A percentile compares a stretch with the other conserved stretches of the same genome.
These are phyloP conservation scores for Cercospora sp. DNA, from an alignment of 2,329 filamentous ascomycete species.

Conservation along the genomic window DNA sequence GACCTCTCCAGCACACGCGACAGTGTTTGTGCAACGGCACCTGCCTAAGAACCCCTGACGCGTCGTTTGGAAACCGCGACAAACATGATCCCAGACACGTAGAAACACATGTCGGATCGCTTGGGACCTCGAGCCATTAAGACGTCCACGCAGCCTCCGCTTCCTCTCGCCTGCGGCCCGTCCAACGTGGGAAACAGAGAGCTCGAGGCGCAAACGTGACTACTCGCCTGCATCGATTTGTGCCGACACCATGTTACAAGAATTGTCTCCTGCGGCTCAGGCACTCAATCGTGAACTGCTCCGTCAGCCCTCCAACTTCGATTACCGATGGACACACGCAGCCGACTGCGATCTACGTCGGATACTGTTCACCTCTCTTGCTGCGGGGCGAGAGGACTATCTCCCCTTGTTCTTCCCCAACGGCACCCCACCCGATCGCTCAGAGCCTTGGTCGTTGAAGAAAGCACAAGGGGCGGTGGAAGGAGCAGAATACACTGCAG, in stretches of 20 bases:
- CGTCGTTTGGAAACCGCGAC: background rate
- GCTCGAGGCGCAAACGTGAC: background rate
- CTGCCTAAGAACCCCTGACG: background rate
- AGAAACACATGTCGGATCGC: background rate
- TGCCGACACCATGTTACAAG: conserved; percentile 3
- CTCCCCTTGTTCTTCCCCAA: conserved; percentile 79
- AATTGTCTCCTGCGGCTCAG: conserved; percentile 59
- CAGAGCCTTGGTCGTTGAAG: conserved; percentile 66
- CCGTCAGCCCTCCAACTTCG: conserved; percentile 70
- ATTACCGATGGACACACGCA: conserved; percentile 71
- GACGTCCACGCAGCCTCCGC: background rate
- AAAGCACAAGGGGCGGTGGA: conserved; percentile 90
- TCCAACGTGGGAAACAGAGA: background rate
- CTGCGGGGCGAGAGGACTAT: conserved; percentile 71
- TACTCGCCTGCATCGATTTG: background rate
- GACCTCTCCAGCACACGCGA: background rate
- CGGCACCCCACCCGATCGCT: conserved; percentile 47
- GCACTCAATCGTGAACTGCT: conserved; percentile 81
- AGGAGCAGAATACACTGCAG: conserved; percentile 90
- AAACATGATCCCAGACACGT: conserved; percentile 5
- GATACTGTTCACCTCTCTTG: conserved; percentile 83
- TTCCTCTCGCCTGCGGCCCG: background rate
- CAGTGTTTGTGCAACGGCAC: conserved; percentile 2
- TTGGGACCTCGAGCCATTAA: background rate
- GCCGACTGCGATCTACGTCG: conserved; percentile 72